phyloP scores from a whole-genome alignment of 331 rosid species.

The Spiraea crenata region DNA sequence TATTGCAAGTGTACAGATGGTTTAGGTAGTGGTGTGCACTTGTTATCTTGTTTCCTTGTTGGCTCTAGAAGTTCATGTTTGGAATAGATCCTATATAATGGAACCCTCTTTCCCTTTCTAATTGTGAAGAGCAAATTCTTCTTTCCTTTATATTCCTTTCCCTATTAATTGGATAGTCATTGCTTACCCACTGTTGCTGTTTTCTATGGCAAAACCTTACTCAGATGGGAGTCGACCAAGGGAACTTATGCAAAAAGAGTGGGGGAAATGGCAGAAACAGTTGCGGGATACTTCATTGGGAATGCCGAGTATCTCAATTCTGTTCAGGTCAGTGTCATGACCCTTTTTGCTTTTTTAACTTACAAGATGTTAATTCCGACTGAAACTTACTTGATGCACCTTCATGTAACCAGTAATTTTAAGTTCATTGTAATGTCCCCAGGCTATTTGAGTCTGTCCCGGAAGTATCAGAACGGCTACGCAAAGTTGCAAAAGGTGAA shows the following conservation, averaged over 20 bases:
- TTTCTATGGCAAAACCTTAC: not conserved
- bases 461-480: conserved; percentile 69
- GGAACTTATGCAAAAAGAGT: conserved; percentile 71
- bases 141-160: not conserved
- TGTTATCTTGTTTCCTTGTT: not conserved
- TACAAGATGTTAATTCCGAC: not conserved
- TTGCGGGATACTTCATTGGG: conserved; percentile 52
- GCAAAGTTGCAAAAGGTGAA: conserved; percentile 68
- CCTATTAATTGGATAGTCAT: not conserved
- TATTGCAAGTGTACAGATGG: conserved; percentile 12
- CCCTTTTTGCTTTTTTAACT: not conserved
- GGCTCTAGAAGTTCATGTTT: not conserved
- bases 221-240: conserved; percentile 68
- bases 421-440: conserved; percentile 21
- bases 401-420: not conserved
- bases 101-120: not conserved
- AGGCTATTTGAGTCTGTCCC: conserved; percentile 80
- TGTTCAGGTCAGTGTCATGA: conserved; percentile 48
- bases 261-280: conserved; percentile 83
- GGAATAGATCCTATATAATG: not conserved
- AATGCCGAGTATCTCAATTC: conserved; percentile 76
- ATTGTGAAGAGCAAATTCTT: not conserved
- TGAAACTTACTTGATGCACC: not conserved
- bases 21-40: not conserved
- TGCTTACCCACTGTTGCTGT: not conserved